Percentiles rank a stretch among this genome's conserved stretches.
These are phyloP conservation scores for Monosporascus sp. DNA, from an alignment of 2,329 filamentous ascomycete genomes.

Conservation along the genomic window DNA sequence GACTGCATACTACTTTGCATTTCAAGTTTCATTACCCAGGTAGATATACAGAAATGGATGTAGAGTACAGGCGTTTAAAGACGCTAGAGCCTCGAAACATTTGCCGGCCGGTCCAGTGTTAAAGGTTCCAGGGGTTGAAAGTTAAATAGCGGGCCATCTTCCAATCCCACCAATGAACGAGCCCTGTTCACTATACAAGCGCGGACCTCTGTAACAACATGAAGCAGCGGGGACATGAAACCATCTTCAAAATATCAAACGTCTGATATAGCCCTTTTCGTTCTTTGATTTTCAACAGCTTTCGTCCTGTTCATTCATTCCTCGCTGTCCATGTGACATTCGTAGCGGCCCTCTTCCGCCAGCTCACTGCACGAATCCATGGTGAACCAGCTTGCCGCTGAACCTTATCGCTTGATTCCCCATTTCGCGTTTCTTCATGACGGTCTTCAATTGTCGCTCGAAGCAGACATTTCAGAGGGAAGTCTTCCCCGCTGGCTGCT, in stretches of 20 bases:
- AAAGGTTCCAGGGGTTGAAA: slow-evolving; percentile 12
- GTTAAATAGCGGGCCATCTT: slow-evolving; percentile 7
- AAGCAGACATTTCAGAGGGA: no score
- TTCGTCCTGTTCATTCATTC: neutral
- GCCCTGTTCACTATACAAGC: slow-evolving; percentile 23
- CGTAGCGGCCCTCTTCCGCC: neutral
- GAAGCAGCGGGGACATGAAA: slow-evolving; percentile 33
- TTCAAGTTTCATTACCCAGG: no score
- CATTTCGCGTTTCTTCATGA: no score
- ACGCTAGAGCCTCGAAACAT: neutral
- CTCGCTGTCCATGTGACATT: neutral
- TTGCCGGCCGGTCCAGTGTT: slow-evolving; percentile 12
- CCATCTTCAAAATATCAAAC: slow-evolving; percentile 33
- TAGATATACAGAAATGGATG: neutral
- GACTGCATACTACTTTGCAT: no score
- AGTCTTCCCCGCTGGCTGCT: no score
- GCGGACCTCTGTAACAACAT: slow-evolving; percentile 33
- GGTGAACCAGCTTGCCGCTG: neutral
- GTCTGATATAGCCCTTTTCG: slow-evolving; percentile 25
- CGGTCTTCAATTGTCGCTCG: no score
- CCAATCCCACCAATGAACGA: slow-evolving; percentile 29
- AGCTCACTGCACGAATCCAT: neutral
- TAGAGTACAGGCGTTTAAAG: neutral
- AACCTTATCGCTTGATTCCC: no score
- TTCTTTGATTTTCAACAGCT: neutral